Evolutionary conservation across 164 flowering plant species (phyloP).

Genomic region (Dillenia turbinata): DNA sequence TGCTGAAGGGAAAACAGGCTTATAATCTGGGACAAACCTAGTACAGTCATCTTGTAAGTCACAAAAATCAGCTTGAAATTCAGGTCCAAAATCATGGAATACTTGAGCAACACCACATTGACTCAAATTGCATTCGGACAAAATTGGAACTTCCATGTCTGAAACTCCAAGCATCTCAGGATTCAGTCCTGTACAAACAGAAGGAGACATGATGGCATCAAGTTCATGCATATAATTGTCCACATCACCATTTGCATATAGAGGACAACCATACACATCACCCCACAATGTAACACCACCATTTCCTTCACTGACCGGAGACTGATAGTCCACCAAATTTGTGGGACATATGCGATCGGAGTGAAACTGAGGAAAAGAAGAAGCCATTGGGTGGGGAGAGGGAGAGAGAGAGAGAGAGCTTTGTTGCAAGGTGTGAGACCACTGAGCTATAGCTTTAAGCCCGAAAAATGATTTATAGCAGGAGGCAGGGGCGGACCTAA

Average conservation of each 20-base stretch:
- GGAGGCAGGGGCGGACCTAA: no score
- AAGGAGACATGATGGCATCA: background rate
- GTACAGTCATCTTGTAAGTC: background rate
- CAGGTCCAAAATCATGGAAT: background rate
- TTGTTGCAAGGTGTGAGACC: no score
- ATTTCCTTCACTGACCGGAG: background rate
- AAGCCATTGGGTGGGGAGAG: constrained; percentile 20
- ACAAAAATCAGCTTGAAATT: background rate
- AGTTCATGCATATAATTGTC: constrained; percentile 5
- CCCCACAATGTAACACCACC: constrained; percentile 13
- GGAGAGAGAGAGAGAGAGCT: no score
- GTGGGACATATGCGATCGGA: constrained; percentile 13
- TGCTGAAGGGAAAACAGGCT: constrained; percentile 10
- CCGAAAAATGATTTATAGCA: no score
- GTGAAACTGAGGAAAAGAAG: constrained; percentile 19
- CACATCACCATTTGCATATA: constrained; percentile 5
- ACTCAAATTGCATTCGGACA: constrained; percentile 7
- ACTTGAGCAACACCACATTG: background rate
- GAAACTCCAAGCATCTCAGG: constrained; percentile 17
- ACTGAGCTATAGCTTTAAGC: no score
- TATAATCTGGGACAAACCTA: constrained; percentile 10
- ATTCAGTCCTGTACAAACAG: constrained; percentile 12
- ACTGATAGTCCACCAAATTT: constrained; percentile 5
- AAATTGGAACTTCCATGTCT: constrained; percentile 2
- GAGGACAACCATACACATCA: constrained; percentile 5